Evolutionary conservation across 169 alveolate species (phyloP), one percentile per base, ranked within the genome.

Genomic region (Plasmodium gaboni): DNA sequence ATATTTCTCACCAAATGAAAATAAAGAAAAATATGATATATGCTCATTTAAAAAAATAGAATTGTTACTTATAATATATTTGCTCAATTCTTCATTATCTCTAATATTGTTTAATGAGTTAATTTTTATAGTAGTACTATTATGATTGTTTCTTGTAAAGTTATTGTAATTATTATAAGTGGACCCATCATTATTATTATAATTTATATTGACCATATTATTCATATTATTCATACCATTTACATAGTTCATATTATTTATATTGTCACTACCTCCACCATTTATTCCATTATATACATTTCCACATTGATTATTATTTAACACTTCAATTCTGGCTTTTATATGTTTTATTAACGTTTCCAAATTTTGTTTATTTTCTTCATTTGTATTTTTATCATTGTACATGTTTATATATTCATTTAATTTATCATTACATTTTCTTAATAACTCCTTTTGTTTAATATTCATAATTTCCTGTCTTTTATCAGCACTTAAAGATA

Each of bases 341-440:
- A 83, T 17, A 42, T 83, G 91, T 2, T 83, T 83, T 13, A 83
- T 83, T 24, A 83, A 57, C 13, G 72, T 13, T 71, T 83, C 68
- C 53, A 83, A 61, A 17, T 83, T 68, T 17, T 67, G 17, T 48
- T 68, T 83, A 1, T 69, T 57, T 17, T 53, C 91, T 17, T 68
- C 83, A 15, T 71, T 68, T 32, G 57, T 83, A 57, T 24, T 83
- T 57, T 83, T 68, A 42, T 68, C 69, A 57, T 83, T 83, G 26
- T 68, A 68, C 91, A 83, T 83, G 15, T 83, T 68, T 26, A 83
- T 83, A 44, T 83, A 83, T 48, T 83, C 67, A 22, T 83, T 83
- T 28, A 83, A 19, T 46, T 83, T 83, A 28, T 83, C 91, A 19
- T 83, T 83, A 51, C 91, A 83, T 44, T 83, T 83, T 32, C 91